These are phyloP conservation scores for Metschnikowia corniflorae DNA, from an alignment of 805 yeast species.

Conservation along the genomic window DNA sequence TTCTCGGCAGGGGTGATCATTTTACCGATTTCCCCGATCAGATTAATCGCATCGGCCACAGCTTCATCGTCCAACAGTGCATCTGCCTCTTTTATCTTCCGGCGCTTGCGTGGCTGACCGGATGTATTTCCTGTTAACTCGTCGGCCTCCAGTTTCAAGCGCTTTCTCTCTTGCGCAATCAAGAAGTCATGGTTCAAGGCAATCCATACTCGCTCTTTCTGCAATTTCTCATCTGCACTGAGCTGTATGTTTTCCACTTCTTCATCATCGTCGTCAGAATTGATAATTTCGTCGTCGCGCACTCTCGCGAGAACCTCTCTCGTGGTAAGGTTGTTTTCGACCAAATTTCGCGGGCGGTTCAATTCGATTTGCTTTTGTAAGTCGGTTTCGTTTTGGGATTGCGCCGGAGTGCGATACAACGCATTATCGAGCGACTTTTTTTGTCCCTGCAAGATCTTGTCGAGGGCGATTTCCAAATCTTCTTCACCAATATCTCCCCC, in stretches of 20 bases:
- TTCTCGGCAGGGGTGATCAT: conserved; percentile 67
- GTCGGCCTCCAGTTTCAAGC: conserved; percentile 84
- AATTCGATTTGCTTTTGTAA: conserved; percentile 19
- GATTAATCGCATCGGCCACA: conserved; percentile 29
- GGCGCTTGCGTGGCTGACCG: conserved; percentile 44
- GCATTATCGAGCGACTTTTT: conserved; percentile 19
- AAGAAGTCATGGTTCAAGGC: conserved; percentile 84
- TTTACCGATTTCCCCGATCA: conserved; percentile 43
- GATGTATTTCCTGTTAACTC: conserved; percentile 71
- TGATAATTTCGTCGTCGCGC: conserved; percentile 56
- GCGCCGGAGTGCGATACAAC: conserved; percentile 19
- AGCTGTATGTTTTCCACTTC: conserved; percentile 64
- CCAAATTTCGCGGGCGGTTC: conserved; percentile 47
- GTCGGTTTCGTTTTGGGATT: conserved; percentile 17
- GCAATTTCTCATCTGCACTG: conserved; percentile 61
- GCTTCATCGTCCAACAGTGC: conserved; percentile 27
- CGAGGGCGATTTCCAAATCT: conserved; percentile 19
- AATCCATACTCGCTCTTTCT: conserved; percentile 86
- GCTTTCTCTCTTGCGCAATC: conserved; percentile 77
- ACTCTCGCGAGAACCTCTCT: conserved; percentile 49
- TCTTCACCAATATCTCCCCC: conserved; percentile 31
- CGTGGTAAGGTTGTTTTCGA: conserved; percentile 53
- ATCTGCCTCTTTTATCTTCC: conserved; percentile 14
- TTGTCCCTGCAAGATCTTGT: conserved; percentile 20
- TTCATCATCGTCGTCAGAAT: conserved; percentile 75